Evolutionary conservation across 164 flowering plant species (phyloP).

Genomic region (Tinospora cordifolia): DNA sequence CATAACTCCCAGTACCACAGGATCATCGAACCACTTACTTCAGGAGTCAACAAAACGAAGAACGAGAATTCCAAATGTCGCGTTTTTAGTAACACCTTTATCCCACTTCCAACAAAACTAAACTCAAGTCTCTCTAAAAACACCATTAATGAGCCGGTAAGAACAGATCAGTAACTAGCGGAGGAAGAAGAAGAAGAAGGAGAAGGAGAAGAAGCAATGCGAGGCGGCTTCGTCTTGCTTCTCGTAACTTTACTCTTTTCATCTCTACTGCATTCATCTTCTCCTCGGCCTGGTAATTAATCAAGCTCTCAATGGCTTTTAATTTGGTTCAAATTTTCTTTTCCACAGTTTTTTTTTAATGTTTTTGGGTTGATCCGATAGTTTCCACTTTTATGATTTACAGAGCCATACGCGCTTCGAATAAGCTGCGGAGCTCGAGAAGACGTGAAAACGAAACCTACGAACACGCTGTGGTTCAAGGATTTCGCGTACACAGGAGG

Average conservation of each 20-base stretch:
- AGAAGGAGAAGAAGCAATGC: not conserved
- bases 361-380: too few relatives aligned
- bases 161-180: not conserved
- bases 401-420: slow-evolving; percentile 84
- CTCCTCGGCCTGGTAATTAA: slow-evolving; percentile 5
- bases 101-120: not conserved
- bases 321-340: not conserved
- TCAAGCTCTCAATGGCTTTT: too few relatives aligned
- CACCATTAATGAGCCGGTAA: not conserved
- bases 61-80: not conserved
- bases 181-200: not conserved
- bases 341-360: too few relatives aligned
- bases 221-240: not conserved
- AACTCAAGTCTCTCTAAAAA: not conserved
- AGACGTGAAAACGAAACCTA: slow-evolving; percentile 49
- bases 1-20: not conserved
- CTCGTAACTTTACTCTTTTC: not conserved
- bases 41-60: not conserved
- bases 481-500: slow-evolving; percentile 94
- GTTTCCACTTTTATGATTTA: not conserved
- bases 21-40: not conserved
- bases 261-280: not conserved
- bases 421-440: slow-evolving; percentile 91
- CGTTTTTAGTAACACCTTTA: not conserved
- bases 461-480: slow-evolving; percentile 62